Evolutionary conservation across 2,329 filamentous ascomycete species (phyloP), one percentile per base, ranked within the genome.

Genomic region (Celoporthe dispersa): DNA sequence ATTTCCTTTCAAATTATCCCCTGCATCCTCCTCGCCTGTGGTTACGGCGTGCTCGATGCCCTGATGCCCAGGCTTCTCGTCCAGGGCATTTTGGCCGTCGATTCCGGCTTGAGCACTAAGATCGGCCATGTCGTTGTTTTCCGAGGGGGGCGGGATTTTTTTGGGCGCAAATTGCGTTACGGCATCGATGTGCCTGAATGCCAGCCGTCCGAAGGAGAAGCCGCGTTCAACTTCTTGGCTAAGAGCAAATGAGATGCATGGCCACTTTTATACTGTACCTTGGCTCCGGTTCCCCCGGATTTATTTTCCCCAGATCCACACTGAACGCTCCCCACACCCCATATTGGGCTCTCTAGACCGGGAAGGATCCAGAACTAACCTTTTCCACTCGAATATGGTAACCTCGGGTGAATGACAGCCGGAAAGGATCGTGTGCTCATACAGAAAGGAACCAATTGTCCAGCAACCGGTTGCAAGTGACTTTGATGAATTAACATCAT

Each of bases 1-100:
- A 8, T 35, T 7, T 1, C 35, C 35, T 8, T 62, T 62, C 33
- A 62, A n/a, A 41, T 60, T 35, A 41, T 60, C 22, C 31, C 35
- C 57, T 60, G 77, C 19, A 88, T 85, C 1, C 84, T 83, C 73
- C 19, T 25, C 60, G 19, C 22, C n/a, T 4, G 33, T 41, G 33
- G 60, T 62, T 8, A n/a, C 3, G 19, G 35, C n/a, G 60, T 14
- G 60, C 19, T 62, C 60, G 37, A 62, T 62, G 33, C 35, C 60
- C n/a, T 62, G 35, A 3, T 62, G 35, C n/a, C 19, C 12, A n/a
- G 31, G 60, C 35, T 62, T 41, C 60, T 62, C 60, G 19, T 62
- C 33, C 9, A 39, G 4, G 19, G 25, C 33, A 39, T 35, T 39
- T 9, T n/a, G 6, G 60, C 35, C 35, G 16, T 16, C 60, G 28